phyloP scores from a whole-genome alignment of 805 yeast genomes.

The Metahyphopichia silvanorum region DNA sequence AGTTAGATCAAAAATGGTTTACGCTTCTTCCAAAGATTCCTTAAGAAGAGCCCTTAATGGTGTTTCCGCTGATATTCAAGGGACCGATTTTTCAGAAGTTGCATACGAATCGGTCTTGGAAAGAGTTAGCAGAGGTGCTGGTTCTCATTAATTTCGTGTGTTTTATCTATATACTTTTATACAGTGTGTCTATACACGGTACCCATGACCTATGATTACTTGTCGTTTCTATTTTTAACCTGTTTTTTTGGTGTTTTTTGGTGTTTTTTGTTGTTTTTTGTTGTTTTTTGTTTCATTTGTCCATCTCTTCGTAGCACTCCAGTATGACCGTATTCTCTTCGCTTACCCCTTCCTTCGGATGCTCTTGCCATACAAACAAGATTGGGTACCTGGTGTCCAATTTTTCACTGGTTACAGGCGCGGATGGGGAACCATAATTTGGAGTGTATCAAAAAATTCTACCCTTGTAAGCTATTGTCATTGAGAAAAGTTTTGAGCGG shows the following conservation, averaged over 20 bases:
- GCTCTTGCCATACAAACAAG: no score
- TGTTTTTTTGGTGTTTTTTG: not conserved
- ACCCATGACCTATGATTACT: no score
- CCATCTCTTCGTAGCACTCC: no score
- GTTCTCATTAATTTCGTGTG: conserved; percentile 27
- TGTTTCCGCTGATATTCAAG: conserved; percentile 91
- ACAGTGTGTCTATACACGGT: not conserved
- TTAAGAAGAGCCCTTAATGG: conserved; percentile 97
- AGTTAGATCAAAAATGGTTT: conserved; percentile 93
- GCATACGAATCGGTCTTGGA: conserved; percentile 91
- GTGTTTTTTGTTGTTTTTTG: not conserved
- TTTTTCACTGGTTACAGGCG: no score
- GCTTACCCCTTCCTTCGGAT: no score
- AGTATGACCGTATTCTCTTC: not conserved
- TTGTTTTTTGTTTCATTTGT: not conserved
- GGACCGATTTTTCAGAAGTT: conserved; percentile 97
- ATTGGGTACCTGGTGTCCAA: no score
- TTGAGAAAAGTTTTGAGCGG: no score
- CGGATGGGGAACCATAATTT: no score
- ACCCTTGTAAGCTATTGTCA: no score
- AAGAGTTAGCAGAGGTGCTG: conserved; percentile 79
- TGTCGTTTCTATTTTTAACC: not conserved
- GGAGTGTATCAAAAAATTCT: no score
- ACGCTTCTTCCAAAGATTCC: conserved; percentile 97
- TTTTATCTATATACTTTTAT: not conserved